phyloP scores from a whole-genome alignment of 1,284 basidiomycete species.

The Psilocybe mexicana region DNA sequence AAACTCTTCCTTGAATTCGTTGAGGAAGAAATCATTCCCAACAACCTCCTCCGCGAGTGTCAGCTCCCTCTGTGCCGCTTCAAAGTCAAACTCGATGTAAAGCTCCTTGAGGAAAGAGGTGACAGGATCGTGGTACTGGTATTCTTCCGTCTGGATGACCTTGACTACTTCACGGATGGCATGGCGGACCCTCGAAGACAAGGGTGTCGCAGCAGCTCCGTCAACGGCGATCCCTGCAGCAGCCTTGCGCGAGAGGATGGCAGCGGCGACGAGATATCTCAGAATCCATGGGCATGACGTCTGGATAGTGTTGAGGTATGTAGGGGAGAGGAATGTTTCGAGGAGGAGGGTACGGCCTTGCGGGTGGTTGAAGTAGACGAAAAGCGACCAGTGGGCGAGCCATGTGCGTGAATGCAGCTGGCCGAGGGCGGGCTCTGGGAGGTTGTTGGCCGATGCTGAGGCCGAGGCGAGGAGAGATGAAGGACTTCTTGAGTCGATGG shows the following conservation, averaged over 20 bases:
- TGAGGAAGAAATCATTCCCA: conserved; percentile 92
- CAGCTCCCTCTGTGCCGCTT: conserved; percentile 83
- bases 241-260: conserved; percentile 87
- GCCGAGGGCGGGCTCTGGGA: conserved; percentile 60
- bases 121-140: conserved; percentile 93
- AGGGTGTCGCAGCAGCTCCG: conserved; percentile 37
- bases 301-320: conserved; percentile 98
- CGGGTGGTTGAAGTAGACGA: conserved; percentile 97
- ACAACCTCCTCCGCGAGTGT: conserved; percentile 83
- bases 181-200: conserved; percentile 77
- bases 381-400: conserved; percentile 97
- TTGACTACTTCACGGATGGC: conserved; percentile 88
- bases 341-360: conserved; percentile 92
- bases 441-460: conserved; percentile 51
- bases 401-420: conserved; percentile 96
- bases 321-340: conserved; percentile 94
- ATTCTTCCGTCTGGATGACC: conserved; percentile 90
- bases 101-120: conserved; percentile 93
- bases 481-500: conserved; percentile 79
- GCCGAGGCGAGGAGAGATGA: conserved; percentile 49
- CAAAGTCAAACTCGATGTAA: conserved; percentile 79
- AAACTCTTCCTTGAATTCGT: conserved; percentile 89
- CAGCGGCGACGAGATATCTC: conserved; percentile 91
- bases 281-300: conserved; percentile 95
- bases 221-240: conserved; percentile 42